Evolutionary conservation across 768 basidiomycete genomes (phyloP).

Genomic region (Myochromella boudieri): DNA sequence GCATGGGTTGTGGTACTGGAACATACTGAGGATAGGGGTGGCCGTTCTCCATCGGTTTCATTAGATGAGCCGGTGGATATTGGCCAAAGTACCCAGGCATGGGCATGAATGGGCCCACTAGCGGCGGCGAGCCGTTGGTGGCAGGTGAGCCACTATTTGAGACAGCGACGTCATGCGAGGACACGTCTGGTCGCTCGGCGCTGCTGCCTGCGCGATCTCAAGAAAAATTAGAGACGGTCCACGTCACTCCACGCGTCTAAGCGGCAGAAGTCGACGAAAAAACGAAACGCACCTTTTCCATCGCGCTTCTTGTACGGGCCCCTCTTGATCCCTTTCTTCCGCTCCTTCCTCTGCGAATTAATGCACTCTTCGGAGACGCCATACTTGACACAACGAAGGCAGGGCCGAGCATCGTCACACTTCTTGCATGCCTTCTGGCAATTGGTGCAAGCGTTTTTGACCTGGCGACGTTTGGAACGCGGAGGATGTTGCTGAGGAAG

Average conservation of each 20-base stretch:
- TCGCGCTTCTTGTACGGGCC: constrained; percentile 96
- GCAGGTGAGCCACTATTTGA: constrained; percentile 40
- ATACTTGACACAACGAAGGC: constrained; percentile 91
- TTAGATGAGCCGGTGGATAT: constrained; percentile 45
- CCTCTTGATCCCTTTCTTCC: constrained; percentile 84
- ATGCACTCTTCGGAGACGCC: constrained; percentile 84
- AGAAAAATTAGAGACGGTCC: constrained; percentile 42
- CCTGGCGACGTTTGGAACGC: constrained; percentile 80
- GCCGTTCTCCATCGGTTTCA: constrained; percentile 52
- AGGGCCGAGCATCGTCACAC: constrained; percentile 89
- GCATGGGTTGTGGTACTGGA: constrained; percentile 17
- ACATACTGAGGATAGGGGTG: constrained; percentile 43
- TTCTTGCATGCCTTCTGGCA: constrained; percentile 93
- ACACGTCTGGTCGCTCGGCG: constrained; percentile 40
- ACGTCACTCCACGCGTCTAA: constrained; percentile 24
- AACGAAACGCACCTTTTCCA: constrained; percentile 69
- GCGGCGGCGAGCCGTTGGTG: constrained; percentile 41
- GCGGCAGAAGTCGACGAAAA: constrained; percentile 16
- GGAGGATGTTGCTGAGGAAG: constrained; percentile 47
- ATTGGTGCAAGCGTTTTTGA: constrained; percentile 90
- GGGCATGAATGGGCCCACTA: constrained; percentile 53
- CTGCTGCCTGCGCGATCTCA: constrained; percentile 60
- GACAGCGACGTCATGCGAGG: constrained; percentile 41
- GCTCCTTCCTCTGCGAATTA: constrained; percentile 90
- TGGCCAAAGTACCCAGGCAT: constrained; percentile 56